Evolutionary conservation across 768 basidiomycete genomes (phyloP), one percentile per base, ranked within the genome.

Genomic region (Mycena epipterygia): DNA sequence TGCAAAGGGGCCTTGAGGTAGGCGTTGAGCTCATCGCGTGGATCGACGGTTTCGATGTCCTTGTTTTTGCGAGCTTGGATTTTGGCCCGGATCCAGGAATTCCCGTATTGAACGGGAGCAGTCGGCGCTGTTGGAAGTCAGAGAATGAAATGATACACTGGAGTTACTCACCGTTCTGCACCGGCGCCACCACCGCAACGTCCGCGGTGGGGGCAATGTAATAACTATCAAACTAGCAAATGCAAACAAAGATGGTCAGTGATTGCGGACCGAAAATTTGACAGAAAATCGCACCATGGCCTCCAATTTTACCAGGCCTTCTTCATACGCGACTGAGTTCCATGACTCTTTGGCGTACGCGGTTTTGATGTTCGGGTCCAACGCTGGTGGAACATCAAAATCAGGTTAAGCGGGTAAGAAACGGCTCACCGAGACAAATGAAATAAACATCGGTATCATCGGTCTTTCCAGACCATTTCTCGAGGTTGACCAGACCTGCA

Each of bases 381-480:
- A 23, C 19, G 58, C 58, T 60, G 21, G 30, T 4, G 13, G 27
- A 19, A 11, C 16, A 32, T 19, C 37, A 19, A 41, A 11, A 16
- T 39, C 13, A 44, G 17, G 17, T 7, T 60, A 21, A 32, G 29
- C 19, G 42, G 21, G 5, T 32, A 67, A 63, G 67, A 33, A 69
- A 13, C 55, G 27, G 42, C 67, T n/a, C 49, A 79, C 79, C 74
- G 44, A 79, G 62, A 52, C 72, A 74, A 17, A 76, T 74, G 66
- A 78, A 78, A 55, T 78, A 78, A 2, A 70, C 64, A 67, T 79
- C 72, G 42, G 61, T 72, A 13, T 78, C 51, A 19, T 77, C 71
- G 8, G 75, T 66, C 19, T 70, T 61, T 5, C 39, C 33, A 48
- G 79, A 79, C 77, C 77, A 81, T 52, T 81, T 81, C 9, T 71